Evolutionary conservation across 2,329 filamentous ascomycete species (phyloP).

Genomic region (Phialemonium atrogriseum): DNA sequence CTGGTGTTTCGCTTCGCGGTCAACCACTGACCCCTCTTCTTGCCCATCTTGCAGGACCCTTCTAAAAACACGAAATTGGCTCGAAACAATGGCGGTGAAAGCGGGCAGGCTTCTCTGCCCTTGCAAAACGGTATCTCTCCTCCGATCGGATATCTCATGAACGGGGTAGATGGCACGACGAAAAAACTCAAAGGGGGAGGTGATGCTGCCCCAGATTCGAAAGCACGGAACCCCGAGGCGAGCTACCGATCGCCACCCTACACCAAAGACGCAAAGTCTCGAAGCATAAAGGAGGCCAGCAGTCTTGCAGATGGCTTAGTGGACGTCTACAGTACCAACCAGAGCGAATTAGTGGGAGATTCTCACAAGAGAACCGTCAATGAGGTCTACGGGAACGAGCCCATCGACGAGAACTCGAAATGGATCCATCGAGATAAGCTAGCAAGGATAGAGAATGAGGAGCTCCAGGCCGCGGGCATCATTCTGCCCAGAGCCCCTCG

Average conservation of each 20-base stretch:
- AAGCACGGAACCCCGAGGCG: constrained; percentile 8
- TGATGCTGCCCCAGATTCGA: constrained; percentile 8
- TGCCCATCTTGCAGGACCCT: no score
- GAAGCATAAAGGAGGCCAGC: constrained; percentile 28
- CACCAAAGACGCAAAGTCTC: constrained; percentile 24
- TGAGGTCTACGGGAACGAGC: constrained; percentile 19
- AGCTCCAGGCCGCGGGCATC: constrained; percentile 72
- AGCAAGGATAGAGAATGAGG: constrained; percentile 70
- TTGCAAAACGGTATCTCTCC: constrained; percentile 16
- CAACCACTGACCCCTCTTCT: no score
- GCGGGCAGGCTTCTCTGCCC: constrained; percentile 9
- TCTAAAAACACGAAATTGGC: no score
- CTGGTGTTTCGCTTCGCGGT: no score
- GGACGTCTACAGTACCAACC: constrained; percentile 28
- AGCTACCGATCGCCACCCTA: constrained; percentile 9
- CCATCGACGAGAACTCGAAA: constrained; percentile 52
- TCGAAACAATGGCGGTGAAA: no score
- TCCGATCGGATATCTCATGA: no score
- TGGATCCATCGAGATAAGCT: constrained; percentile 86
- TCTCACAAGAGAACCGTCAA: constrained; percentile 16
- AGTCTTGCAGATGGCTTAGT: constrained; percentile 36
- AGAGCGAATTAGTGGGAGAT: constrained; percentile 11
- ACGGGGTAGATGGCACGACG: no score
- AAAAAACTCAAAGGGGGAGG: no score
- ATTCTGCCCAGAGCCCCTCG: constrained; percentile 46